Evolutionary conservation across 1,284 basidiomycete genomes (phyloP).

Genomic region (Pascua guehoae): DNA sequence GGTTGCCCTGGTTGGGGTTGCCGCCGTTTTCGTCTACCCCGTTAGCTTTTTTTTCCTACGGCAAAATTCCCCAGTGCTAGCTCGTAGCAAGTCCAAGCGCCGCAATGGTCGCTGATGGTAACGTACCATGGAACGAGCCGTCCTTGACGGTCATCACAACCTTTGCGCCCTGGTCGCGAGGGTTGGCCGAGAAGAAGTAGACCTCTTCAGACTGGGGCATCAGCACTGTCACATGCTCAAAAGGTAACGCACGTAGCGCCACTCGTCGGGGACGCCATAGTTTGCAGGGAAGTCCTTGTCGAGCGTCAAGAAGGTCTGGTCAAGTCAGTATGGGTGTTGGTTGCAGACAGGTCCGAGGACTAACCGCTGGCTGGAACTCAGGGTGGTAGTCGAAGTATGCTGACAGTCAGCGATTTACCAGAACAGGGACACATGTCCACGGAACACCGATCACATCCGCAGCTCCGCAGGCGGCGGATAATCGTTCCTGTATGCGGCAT

Average conservation of each 20-base stretch:
- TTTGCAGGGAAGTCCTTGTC: too few species aligned
- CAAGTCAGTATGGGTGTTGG: neutral
- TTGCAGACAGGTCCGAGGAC: neutral
- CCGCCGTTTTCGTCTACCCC: neutral
- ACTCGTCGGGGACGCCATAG: too few species aligned
- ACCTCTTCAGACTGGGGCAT: slow-evolving; percentile 38
- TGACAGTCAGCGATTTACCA: slow-evolving; percentile 4
- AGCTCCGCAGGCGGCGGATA: too few species aligned
- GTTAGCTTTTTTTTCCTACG: too few species aligned
- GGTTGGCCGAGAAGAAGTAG: slow-evolving; percentile 75
- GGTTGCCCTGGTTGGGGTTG: slow-evolving; percentile 26
- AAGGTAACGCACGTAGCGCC: too few species aligned
- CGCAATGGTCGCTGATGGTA: too few species aligned
- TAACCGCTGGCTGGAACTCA: slow-evolving; percentile 54
- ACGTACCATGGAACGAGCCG: slow-evolving; percentile 27
- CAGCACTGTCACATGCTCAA: too few species aligned
- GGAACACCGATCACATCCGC: too few species aligned
- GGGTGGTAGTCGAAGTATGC: slow-evolving; percentile 75
- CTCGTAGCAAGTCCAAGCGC: too few species aligned
- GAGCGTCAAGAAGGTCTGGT: slow-evolving; percentile 51
- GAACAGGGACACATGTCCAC: too few species aligned
- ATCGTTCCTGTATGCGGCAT: too few species aligned
- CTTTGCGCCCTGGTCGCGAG: slow-evolving; percentile 61
- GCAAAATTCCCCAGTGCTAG: too few species aligned
- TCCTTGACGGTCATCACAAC: slow-evolving; percentile 68